These are phyloP conservation scores for Saccharum spontaneum DNA, from an alignment of 176 grass and related monocot species.

Conservation along the genomic window DNA sequence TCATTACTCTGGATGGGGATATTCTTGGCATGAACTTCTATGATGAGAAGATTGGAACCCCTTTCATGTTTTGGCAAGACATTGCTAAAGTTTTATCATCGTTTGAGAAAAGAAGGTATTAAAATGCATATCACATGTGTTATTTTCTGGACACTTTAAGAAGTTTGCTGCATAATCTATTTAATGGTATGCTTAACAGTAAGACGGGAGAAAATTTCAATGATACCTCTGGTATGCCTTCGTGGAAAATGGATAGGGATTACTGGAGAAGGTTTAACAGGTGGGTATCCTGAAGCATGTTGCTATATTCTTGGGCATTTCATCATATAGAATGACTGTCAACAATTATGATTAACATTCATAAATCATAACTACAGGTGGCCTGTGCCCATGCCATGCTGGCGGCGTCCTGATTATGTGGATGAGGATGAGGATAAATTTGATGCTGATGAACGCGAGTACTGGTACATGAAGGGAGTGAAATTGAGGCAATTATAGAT, in stretches of 20 bases:
- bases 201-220: no score
- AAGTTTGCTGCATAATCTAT: neutral
- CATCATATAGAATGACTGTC: neutral
- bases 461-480: neutral
- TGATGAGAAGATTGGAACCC: neutral
- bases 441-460: neutral
- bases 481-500: neutral
- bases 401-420: neutral
- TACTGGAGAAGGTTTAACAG: neutral
- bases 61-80: neutral
- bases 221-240: neutral
- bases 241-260: neutral
- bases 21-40: neutral
- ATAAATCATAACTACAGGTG: neutral
- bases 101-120: neutral
- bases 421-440: neutral
- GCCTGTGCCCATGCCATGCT: neutral
- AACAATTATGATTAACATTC: neutral
- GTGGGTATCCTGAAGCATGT: neutral
- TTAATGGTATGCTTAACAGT: neutral
- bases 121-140: neutral
- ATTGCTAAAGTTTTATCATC: neutral
- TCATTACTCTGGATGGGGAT: neutral
- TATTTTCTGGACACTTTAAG: neutral
- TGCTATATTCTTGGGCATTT: neutral